Conservation (phyloP, 2,329 filamentous ascomycete species). For the Didymella pinodella region DNA sequence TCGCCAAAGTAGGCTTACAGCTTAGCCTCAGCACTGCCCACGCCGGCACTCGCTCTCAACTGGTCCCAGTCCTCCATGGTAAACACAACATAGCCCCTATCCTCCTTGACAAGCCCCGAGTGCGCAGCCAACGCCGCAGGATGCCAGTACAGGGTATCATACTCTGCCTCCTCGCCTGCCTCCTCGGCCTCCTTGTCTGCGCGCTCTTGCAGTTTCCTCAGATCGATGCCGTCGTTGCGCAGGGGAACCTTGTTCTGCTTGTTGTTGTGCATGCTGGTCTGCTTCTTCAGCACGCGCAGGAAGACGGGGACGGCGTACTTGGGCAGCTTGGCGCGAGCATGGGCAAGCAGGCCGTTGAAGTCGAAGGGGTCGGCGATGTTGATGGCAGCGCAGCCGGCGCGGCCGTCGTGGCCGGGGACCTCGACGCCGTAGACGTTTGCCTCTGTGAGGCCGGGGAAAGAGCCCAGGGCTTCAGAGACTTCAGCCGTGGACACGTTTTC, state of each 20-base stretch:
- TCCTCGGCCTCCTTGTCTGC: conserved; percentile 49
- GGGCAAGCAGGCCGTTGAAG: conserved; percentile 66
- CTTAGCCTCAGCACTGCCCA: conserved; percentile 25
- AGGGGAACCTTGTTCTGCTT: conserved; percentile 81
- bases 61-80: conserved; percentile 65
- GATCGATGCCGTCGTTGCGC: conserved; percentile 71
- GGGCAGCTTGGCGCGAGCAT: conserved; percentile 68
- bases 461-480: conserved; percentile 56
- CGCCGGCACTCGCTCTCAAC: conserved; percentile 53
- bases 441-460: conserved; percentile 55
- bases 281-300: conserved; percentile 66
- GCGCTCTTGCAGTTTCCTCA: conserved; percentile 55
- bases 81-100: conserved; percentile 65
- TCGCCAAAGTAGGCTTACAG: conserved; percentile 16
- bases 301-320: conserved; percentile 80
- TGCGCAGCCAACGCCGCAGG: conserved; percentile 47
- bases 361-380: conserved; percentile 60
- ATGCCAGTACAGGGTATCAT: conserved; percentile 62
- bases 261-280: conserved; percentile 74
- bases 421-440: conserved; percentile 60
- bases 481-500: conserved; percentile 60
- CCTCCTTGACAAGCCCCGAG: conserved; percentile 49
- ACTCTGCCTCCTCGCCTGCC: conserved; percentile 44
- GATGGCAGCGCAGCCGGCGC: conserved; percentile 64
- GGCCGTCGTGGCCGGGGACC: conserved; percentile 58